Evolutionary conservation across 345 rosid species (phyloP), one percentile per base, ranked within the genome.

Genomic region (Adansonia digitata): DNA sequence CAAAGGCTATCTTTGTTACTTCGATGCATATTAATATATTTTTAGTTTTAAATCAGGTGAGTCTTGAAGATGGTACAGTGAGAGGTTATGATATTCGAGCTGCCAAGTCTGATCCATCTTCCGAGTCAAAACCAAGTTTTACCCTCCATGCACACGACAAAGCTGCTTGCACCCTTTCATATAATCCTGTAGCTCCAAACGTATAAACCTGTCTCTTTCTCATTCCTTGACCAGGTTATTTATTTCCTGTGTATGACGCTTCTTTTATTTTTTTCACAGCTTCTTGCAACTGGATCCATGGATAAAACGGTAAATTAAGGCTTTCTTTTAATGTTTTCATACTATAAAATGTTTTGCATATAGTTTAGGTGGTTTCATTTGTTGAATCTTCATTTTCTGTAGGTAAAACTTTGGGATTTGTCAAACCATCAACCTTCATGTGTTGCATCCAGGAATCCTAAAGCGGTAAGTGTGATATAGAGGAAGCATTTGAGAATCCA

Each of bases 41-140:
- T n/a, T n/a, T 18, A 14, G 8, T 63, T 48, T 49, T 43, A 69
- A 69, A 75, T 75, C 75, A 89, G 97, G 98, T 85, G 77, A 89
- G 97, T 80, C 94, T 94, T 51, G 93, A 92, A 70, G 92, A 94
- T 92, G 98, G 98, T 82, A 87, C 94, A 0, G 86, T 92, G 65
- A 88, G 84, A 78, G 98, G 98, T 72, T 94, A 85, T 73, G 90
- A 85, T 79, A 77, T 87, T 63, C 84, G 90, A 7, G 75, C 86
- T 0, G 94, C 90, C 26, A 83, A 81, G 55, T 81, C 97, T 48
- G 89, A 88, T 79, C 76, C 84, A 79, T 65, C 79, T 67, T 72
- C 91, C 27, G 79, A 83, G 63, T 72, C 83, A 37, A 83, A 64
- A 63, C 92, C 93, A 61, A 86, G 86, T 83, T 94, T 87, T 79